These are phyloP conservation scores for Periconia macrospinosa DNA, from an alignment of 2,329 filamentous ascomycete genomes.

Conservation along the genomic window DNA sequence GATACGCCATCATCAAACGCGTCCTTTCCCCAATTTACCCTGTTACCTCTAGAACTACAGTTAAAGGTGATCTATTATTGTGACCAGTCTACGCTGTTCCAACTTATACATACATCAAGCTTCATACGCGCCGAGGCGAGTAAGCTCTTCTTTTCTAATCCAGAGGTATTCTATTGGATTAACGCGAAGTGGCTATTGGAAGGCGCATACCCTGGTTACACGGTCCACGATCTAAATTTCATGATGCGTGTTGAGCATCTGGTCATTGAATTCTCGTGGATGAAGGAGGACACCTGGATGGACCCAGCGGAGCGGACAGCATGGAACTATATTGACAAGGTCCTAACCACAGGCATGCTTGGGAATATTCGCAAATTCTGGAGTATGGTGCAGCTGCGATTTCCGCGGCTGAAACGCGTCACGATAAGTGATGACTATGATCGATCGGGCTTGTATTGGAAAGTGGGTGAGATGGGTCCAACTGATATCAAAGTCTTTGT, in stretches of 20 bases:
- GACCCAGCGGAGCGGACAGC: not conserved
- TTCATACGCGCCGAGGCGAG: slow-evolving; percentile 3
- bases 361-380: slow-evolving; percentile 6
- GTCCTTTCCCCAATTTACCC: slow-evolving; percentile 5
- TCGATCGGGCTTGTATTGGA: not conserved
- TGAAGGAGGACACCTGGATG: not conserved
- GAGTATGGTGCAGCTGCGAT: slow-evolving; percentile 6
- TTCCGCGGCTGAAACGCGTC: slow-evolving; percentile 6
- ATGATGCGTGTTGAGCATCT: not conserved
- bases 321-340: not conserved
- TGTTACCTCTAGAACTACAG: slow-evolving; percentile 8
- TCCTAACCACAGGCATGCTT: not conserved
- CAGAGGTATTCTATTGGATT: slow-evolving; percentile 3
- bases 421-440: slow-evolving; percentile 2
- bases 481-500: slow-evolving; percentile 6
- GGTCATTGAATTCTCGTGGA: not conserved
- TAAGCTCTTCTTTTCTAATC: slow-evolving; percentile 7
- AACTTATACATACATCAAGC: slow-evolving; percentile 7
- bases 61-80: slow-evolving; percentile 4
- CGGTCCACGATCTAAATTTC: not conserved
- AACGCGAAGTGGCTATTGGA: slow-evolving; percentile 2
- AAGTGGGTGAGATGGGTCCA: slow-evolving; percentile 6
- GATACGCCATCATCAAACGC: not conserved
- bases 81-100: slow-evolving; percentile 5
- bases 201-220: slow-evolving; percentile 1